Conservation (phyloP, 2,329 filamentous ascomycete genomes). For the Aaosphaeria pasadenensis region DNA sequence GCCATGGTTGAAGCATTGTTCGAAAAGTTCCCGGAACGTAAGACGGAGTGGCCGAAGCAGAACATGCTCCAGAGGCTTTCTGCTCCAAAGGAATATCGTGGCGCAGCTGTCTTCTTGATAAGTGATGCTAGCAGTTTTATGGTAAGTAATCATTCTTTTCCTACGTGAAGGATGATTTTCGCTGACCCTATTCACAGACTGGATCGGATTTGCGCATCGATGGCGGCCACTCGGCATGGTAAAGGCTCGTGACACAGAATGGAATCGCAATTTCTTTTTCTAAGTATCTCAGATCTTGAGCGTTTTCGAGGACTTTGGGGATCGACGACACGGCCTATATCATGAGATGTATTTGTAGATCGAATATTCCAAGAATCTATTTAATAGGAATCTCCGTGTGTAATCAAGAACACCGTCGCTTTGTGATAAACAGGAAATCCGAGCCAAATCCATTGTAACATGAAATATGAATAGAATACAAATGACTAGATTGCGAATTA, state of each 20-base stretch:
- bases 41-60: slow-evolving; percentile 70
- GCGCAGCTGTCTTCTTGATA: slow-evolving; percentile 37
- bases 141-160: slow-evolving; percentile 11
- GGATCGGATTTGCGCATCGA: slow-evolving; percentile 38
- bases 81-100: slow-evolving; percentile 34
- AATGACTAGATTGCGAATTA: too few species aligned
- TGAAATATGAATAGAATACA: too few species aligned
- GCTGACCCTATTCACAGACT: slow-evolving; percentile 18
- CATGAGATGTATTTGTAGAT: too few species aligned
- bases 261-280: too few species aligned
- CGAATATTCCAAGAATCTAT: too few species aligned
- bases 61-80: slow-evolving; percentile 68
- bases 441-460: too few species aligned
- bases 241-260: slow-evolving; percentile 1
- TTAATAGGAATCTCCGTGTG: too few species aligned
- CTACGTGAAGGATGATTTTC: not conserved
- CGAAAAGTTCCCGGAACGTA: slow-evolving; percentile 66
- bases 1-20: slow-evolving; percentile 83
- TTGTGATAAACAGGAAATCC: too few species aligned
- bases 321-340: too few species aligned
- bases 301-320: too few species aligned
- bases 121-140: slow-evolving; percentile 42
- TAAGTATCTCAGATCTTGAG: too few species aligned
- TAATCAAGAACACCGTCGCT: too few species aligned
- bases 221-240: slow-evolving; percentile 39